These are phyloP conservation scores for Ophiostoma piceae DNA, from an alignment of 2,329 filamentous ascomycete species.

Conservation along the genomic window DNA sequence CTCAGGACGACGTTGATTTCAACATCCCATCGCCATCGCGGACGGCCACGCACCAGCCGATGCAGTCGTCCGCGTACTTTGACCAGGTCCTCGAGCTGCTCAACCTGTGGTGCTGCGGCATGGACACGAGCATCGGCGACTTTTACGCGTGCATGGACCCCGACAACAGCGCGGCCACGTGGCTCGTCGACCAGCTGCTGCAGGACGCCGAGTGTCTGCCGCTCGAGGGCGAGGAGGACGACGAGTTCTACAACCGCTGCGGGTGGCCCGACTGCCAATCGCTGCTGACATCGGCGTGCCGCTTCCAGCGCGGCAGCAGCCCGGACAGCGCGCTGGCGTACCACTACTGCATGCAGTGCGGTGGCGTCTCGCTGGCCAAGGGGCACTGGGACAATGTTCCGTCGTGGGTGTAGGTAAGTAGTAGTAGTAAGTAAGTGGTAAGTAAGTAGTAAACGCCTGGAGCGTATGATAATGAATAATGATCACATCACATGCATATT, in stretches of 20 bases:
- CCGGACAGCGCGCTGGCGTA: not conserved
- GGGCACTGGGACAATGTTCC: not conserved
- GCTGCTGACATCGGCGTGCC: constrained; percentile 3
- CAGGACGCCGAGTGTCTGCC: not conserved
- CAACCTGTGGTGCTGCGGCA: constrained; percentile 22
- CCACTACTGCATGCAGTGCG: not conserved
- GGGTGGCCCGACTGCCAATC: constrained; percentile 25
- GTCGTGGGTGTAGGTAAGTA: not conserved
- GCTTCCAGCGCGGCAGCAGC: not conserved
- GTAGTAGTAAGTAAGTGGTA: not conserved
- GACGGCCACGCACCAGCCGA: not conserved
- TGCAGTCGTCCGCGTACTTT: not conserved
- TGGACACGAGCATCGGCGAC: constrained; percentile 7
- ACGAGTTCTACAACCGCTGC: constrained; percentile 15
- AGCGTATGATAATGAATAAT: not conserved
- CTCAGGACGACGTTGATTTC: not conserved
- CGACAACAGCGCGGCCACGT: not conserved
- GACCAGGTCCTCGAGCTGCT: not conserved
- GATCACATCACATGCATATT: not conserved
- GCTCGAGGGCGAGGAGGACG: too few relatives aligned
- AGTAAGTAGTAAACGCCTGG: not conserved
- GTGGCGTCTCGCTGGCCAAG: not conserved
- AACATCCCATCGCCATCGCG: not conserved
- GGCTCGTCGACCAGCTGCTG: constrained; percentile 18
- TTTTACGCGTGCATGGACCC: constrained; percentile 16